Evolutionary conservation across 2,329 filamentous ascomycete genomes (phyloP).

Genomic region (Venturiaceae sp.): DNA sequence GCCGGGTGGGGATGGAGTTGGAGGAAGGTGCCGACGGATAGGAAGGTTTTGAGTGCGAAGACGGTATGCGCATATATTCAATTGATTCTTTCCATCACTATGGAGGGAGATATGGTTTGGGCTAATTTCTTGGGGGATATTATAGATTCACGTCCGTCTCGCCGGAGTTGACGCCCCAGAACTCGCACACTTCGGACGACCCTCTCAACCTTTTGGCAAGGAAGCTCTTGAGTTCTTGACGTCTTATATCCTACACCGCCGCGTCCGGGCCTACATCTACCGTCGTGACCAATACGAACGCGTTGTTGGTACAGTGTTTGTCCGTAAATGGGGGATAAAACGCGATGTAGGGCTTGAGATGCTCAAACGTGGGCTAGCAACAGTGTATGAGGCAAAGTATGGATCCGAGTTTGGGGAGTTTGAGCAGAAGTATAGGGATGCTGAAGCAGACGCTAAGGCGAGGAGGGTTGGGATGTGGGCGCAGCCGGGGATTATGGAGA

Average conservation of each 20-base stretch:
- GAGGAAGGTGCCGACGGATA: slow-evolving; percentile 59
- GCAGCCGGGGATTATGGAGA: slow-evolving; percentile 26
- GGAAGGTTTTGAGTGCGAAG: slow-evolving; percentile 60
- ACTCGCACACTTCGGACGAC: slow-evolving; percentile 80
- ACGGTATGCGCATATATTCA: slow-evolving; percentile 50
- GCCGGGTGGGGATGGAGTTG: slow-evolving; percentile 87
- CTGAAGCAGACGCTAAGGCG: slow-evolving; percentile 44
- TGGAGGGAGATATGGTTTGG: not conserved
- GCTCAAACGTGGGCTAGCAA: slow-evolving; percentile 75
- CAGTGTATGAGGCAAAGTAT: slow-evolving; percentile 85
- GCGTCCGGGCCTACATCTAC: slow-evolving; percentile 75
- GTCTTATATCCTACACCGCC: slow-evolving; percentile 57
- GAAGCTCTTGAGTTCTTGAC: slow-evolving; percentile 80
- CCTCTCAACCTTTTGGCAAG: slow-evolving; percentile 71
- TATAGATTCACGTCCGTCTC: slow-evolving; percentile 74
- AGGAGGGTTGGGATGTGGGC: slow-evolving; percentile 57
- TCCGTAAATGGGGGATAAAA: slow-evolving; percentile 58
- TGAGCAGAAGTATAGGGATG: slow-evolving; percentile 53
- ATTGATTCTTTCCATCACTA: not conserved
- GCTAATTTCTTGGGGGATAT: not conserved
- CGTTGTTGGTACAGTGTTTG: slow-evolving; percentile 75
- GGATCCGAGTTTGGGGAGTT: slow-evolving; percentile 77
- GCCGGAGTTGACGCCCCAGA: slow-evolving; percentile 93
- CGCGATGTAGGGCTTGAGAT: slow-evolving; percentile 84
- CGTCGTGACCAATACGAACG: slow-evolving; percentile 86